A percentile compares a stretch with the other conserved stretches of the same genome.
Conservation (phyloP, 306 rosid species). For the Ziziphus jujuba region DNA sequence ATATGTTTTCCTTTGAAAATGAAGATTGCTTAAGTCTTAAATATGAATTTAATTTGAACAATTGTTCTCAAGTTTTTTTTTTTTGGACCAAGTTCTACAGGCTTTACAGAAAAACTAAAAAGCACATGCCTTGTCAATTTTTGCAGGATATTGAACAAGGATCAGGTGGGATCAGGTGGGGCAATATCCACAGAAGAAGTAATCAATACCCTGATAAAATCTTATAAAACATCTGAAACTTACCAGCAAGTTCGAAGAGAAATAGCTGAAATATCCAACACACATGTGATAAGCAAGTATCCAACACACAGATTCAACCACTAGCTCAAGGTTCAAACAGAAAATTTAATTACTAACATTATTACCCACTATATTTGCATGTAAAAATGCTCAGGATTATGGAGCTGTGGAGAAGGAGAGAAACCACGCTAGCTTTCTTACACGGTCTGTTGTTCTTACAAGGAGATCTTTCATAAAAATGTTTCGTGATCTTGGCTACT, state of each 20-base stretch:
- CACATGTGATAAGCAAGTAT: constrained; percentile 28
- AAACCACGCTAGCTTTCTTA: constrained; percentile 49
- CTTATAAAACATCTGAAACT: constrained; percentile 35
- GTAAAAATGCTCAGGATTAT: constrained; percentile 19
- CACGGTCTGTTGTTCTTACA: constrained; percentile 48
- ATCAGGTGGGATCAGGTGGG: constrained; percentile 36
- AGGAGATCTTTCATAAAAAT: constrained; percentile 61
- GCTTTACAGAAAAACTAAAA: too few relatives aligned
- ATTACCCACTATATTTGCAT: too few relatives aligned
- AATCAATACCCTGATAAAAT: constrained; percentile 32
- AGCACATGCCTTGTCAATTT: neutral
- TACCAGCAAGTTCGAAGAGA: constrained; percentile 29
- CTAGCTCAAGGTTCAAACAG: too few relatives aligned
- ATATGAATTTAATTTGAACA: too few relatives aligned
- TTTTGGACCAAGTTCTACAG: too few relatives aligned
- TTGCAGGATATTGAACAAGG: constrained; percentile 45
- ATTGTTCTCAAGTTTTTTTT: too few relatives aligned
- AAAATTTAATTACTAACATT: too few relatives aligned
- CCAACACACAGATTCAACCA: too few relatives aligned
- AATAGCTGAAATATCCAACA: constrained; percentile 31
- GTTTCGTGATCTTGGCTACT: constrained; percentile 64
- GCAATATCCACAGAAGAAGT: constrained; percentile 38
- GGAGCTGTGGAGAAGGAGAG: constrained; percentile 29
- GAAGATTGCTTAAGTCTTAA: too few relatives aligned
- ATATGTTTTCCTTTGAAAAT: too few relatives aligned